Base-by-base conservation (phyloP, 768 basidiomycete species). In the Xerocomus spinulosus region DNA sequence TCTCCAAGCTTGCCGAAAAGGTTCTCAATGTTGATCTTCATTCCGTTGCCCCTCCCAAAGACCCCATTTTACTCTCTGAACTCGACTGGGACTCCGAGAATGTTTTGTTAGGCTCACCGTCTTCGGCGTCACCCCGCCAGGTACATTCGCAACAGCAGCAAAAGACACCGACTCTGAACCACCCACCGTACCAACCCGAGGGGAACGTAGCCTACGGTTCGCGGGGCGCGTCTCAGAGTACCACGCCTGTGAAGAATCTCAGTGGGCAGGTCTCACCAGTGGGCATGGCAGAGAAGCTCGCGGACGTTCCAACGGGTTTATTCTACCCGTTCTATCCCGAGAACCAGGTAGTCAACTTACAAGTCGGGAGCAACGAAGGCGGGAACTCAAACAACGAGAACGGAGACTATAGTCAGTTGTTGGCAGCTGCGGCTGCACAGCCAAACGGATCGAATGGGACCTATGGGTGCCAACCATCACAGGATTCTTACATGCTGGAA, bases 241-340 rank as follows among this genome's bases (percentile, higher is more conserved):
- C 62, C 7, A 65, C 67, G 18, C 60, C 67, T 10, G 53, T 63
- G 12, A 67, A 68, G 46, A 57, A 26, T 9, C 30, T 46, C 9
- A 53, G 52, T 29, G 29, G 54, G 9, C 59, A 60, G 45, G 29
- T 58, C 13, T 42, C 58, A 9, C 57, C 58, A 9, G 62, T 61
- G 12, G 53, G 49, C 25, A 56, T 63, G 24, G 56, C 58, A 20
- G 57, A 61, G 23, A 70, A 61, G 9, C 75, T 89, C 29, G 81
- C 80, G 2, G 85, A 89, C 17, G 73, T 90, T 36, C 85, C 87
- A 2, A 69, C 77, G 6, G 76, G 74, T 25, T 64, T 88, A 36
- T 90, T 91, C 68, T 91, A 86, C 57, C 87, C 87, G 0, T 87
- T 87, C 70, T 87, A 75, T 58, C 82, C 85, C 0, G 85, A 87